phyloP scores from a whole-genome alignment of 2,329 filamentous ascomycete species.

The Taxawa tesnikishii region DNA sequence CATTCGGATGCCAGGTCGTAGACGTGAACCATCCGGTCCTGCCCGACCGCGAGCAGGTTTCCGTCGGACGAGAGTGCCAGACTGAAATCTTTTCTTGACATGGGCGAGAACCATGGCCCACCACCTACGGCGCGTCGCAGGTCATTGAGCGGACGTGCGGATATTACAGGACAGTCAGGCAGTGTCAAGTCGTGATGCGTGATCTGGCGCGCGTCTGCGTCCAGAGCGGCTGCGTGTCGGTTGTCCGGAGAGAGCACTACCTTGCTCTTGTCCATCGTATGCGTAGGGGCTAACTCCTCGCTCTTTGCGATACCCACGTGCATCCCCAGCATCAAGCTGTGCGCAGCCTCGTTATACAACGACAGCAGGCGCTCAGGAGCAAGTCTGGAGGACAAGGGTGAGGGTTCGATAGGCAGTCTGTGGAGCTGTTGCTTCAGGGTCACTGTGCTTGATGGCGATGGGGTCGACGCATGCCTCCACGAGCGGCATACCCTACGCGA shows the following conservation, averaged over 20 bases:
- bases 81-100: slow-evolving; percentile 16
- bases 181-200: slow-evolving; percentile 16
- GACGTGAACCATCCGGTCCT: slow-evolving; percentile 21
- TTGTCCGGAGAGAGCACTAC: slow-evolving; percentile 10
- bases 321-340: slow-evolving; percentile 19
- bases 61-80: slow-evolving; percentile 19
- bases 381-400: slow-evolving; percentile 10
- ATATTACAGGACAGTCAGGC: slow-evolving; percentile 8
- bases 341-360: slow-evolving; percentile 18
- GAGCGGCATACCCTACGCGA: slow-evolving; percentile 19
- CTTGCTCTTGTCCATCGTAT: slow-evolving; percentile 9
- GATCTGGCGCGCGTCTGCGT: slow-evolving; percentile 17
- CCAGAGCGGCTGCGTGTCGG: slow-evolving; percentile 14
- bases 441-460: slow-evolving; percentile 15
- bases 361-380: slow-evolving; percentile 12
- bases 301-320: slow-evolving; percentile 9
- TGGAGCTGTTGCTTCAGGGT: slow-evolving; percentile 17
- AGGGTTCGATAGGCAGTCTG: slow-evolving; percentile 16
- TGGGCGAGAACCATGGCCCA: slow-evolving; percentile 19
- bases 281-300: neutral
- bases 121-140: slow-evolving; percentile 19
- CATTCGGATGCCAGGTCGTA: slow-evolving; percentile 17
- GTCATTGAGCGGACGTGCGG: slow-evolving; percentile 17
- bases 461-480: slow-evolving; percentile 20
- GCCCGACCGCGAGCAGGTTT: slow-evolving; percentile 19